Conservation (phyloP, 352 stramenopile species). For the Peronospora tabacina region DNA sequence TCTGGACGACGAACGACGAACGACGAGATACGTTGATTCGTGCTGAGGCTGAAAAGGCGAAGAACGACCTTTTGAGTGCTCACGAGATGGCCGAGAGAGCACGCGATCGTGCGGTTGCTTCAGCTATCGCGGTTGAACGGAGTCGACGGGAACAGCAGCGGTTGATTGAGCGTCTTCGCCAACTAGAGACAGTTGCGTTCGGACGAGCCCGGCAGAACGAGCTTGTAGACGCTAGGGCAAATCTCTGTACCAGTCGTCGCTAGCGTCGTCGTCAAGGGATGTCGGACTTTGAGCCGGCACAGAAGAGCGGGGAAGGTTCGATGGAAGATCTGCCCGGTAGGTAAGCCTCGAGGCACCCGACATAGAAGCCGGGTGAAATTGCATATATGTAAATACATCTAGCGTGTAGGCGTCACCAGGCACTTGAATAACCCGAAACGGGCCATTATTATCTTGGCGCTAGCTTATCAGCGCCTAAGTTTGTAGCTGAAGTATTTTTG, state of each 20-base stretch:
- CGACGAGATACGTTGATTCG: background rate
- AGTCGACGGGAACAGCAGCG: background rate
- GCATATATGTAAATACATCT: too few relatives aligned
- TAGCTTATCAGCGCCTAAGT: too few relatives aligned
- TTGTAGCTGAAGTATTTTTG: too few relatives aligned
- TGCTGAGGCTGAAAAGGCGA: background rate
- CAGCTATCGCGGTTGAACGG: background rate
- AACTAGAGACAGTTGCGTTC: too few relatives aligned
- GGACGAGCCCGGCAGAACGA: background rate
- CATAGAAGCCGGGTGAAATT: too few relatives aligned
- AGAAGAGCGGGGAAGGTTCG: too few relatives aligned
- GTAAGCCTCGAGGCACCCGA: too few relatives aligned
- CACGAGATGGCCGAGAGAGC: background rate
- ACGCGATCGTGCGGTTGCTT: background rate
- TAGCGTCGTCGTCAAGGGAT: background rate
- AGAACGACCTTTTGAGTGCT: background rate
- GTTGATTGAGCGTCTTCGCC: too few relatives aligned
- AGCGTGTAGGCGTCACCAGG: too few relatives aligned
- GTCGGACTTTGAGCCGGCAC: background rate
- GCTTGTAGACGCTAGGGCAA: background rate
- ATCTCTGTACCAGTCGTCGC: background rate
- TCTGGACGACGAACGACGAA: background rate
- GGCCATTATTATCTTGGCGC: too few relatives aligned
- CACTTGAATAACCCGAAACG: too few relatives aligned
- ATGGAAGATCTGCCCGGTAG: too few relatives aligned